These are phyloP conservation scores for Aspergillus costaricaensis DNA, from an alignment of 2,329 filamentous ascomycete species.

Conservation along the genomic window DNA sequence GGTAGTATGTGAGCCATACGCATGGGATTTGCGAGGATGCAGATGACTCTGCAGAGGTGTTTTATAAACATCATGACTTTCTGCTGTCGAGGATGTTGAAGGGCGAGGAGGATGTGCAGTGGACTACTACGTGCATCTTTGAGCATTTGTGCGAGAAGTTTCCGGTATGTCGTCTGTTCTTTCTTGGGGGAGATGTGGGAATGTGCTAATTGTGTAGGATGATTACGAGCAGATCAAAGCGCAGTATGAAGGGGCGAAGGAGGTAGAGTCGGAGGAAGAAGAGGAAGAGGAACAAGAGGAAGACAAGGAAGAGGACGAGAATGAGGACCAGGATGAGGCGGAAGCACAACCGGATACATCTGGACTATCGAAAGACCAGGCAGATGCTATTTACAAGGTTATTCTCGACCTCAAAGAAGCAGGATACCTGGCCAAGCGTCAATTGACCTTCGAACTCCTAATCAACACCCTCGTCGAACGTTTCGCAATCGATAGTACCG, in stretches of 20 bases:
- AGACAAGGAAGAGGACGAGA: constrained; percentile 14
- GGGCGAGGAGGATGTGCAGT: constrained; percentile 47
- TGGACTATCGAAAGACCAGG: constrained; percentile 35
- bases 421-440: constrained; percentile 44
- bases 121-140: constrained; percentile 48
- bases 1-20: constrained; percentile 46
- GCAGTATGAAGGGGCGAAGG: constrained; percentile 23
- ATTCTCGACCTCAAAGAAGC: constrained; percentile 43
- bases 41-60: constrained; percentile 50
- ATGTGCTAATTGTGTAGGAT: constrained; percentile 26
- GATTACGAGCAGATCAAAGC: constrained; percentile 36
- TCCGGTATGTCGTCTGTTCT: constrained; percentile 32
- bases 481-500: constrained; percentile 36
- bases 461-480: constrained; percentile 35
- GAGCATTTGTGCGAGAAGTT: constrained; percentile 48
- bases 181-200: background rate
- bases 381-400: constrained; percentile 39
- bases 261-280: constrained; percentile 20
- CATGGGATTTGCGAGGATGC: constrained; percentile 46
- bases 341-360: constrained; percentile 27
- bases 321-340: constrained; percentile 17
- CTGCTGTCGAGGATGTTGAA: constrained; percentile 51
- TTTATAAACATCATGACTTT: constrained; percentile 49
- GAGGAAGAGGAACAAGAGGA: constrained; percentile 3
- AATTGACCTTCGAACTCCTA: constrained; percentile 40